Base-by-base conservation (phyloP, 2,329 filamentous ascomycete species). In the Calonectria crousiana region DNA sequence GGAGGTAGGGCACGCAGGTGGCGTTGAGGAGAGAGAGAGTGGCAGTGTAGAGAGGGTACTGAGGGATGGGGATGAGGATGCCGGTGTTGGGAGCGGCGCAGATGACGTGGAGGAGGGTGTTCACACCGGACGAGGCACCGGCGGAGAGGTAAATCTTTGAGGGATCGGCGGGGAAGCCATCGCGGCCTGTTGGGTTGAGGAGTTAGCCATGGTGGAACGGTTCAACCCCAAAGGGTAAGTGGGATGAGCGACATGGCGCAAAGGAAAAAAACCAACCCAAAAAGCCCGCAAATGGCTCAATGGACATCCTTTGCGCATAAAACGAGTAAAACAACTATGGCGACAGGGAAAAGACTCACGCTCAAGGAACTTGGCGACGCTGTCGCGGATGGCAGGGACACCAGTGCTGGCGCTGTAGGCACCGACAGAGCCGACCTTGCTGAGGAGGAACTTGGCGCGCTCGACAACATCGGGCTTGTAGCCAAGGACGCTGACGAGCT, bases 21-120 rank as follows among this genome's bases (percentile, higher is more conserved):
- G 96, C 95, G 85, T 98, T 91, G 74, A 98, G 90, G 60, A 99
- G 87, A 67, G 95, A 89, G 76, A 99, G 91, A 0, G 96, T 97
- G 32, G 97, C 97, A 11, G 96, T 98, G 88, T 99, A 99, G 64
- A 99, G 93, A 30, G 97, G 97, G 85, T 99, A 99, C 86, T 99
- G 97, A 9, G 97, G 97, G 80, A 99, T 98, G 30, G 96, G 97
- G 26, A 98, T 93, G 75, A 99, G 92, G 71, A 99, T 91, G 74
- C 97, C 97, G 6, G 94, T 94, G 74, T 94, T 89, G 66, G 93
- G 91, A 68, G 89, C 89, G 67, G 94, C 91, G 87, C 95, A 97
- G 84, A 99, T 95, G 83, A 98, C 90, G 86, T 97, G 93, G 75
- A 99, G 90, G 77, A 98, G 92, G 16, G 96, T 98, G 89, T 96